These are phyloP conservation scores for Mixia osmundae DNA, from an alignment of 1,284 basidiomycete species.

Conservation along the genomic window DNA sequence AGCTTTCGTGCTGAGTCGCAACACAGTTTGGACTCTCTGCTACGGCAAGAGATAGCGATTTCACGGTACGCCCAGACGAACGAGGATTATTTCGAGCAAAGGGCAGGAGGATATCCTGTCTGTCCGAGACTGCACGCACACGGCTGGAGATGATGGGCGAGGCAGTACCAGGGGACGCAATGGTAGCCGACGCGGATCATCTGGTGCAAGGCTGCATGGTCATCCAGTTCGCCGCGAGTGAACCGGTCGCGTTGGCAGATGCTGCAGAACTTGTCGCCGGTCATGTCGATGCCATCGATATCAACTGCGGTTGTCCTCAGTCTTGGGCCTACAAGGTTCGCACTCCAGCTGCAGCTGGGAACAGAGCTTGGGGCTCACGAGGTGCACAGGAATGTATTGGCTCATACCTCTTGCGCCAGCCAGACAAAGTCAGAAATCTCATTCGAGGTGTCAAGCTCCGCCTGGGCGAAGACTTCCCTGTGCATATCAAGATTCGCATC, in stretches of 20 bases:
- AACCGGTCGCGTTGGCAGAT: slow-evolving; percentile 29
- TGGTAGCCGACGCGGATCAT: too few species aligned
- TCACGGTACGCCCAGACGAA: slow-evolving; percentile 29
- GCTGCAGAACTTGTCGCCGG: slow-evolving; percentile 31
- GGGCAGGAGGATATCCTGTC: background rate
- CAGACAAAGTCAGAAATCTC: slow-evolving; percentile 33
- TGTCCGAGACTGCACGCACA: slow-evolving; percentile 3
- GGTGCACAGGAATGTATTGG: slow-evolving; percentile 35
- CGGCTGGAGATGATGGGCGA: background rate
- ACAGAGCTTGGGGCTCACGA: slow-evolving; percentile 8
- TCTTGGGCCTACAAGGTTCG: slow-evolving; percentile 16
- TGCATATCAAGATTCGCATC: slow-evolving; percentile 35
- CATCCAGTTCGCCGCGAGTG: slow-evolving; percentile 33
- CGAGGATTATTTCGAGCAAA: slow-evolving; percentile 27
- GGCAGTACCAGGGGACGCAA: slow-evolving; percentile 16
- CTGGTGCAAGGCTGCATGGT: slow-evolving; percentile 30
- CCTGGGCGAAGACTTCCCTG: slow-evolving; percentile 30
- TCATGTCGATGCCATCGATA: slow-evolving; percentile 32
- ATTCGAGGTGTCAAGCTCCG: slow-evolving; percentile 30
- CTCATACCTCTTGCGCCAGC: slow-evolving; percentile 32
- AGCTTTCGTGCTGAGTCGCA: slow-evolving; percentile 7
- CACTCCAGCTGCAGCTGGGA: background rate
- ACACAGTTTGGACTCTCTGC: slow-evolving; percentile 32
- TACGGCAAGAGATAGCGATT: slow-evolving; percentile 31
- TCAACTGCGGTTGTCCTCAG: slow-evolving; percentile 30